Evolutionary conservation across 805 yeast genomes (phyloP), one percentile per base, ranked within the genome.

Genomic region (Clavispora santaluciae): DNA sequence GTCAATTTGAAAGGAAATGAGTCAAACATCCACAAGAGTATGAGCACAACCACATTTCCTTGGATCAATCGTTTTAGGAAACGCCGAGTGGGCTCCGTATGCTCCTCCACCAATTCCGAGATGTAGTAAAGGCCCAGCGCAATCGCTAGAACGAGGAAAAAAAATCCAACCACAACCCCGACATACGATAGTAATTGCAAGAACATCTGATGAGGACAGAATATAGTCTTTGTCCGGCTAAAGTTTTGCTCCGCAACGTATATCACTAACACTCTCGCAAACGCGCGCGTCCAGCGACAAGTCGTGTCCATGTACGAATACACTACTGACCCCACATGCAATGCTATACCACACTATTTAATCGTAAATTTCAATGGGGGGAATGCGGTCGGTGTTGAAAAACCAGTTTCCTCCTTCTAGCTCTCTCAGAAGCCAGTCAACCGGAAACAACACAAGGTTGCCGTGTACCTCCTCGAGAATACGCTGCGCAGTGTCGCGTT

Each of bases 391-490:
- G 37, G 95, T 82, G 53, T 83, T 87, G 68, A 87, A 90, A 60
- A 89, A 90, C 98, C 98, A 91, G 57, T 95, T 93, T 9, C 87
- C 91, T 6, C 86, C 78, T 42, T 90, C 96, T 22, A 89, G 77
- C 62, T 93, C 99, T 43, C 81, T 76, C 52, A 76, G 69, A 33
- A 93, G 72, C 99, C 99, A 93, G 45, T 88, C 88, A 0, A 86
- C 73, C 0, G 99, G 98, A 69, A 90, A 91, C n/a, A 83, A 59
- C 6, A 93, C 97, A 50, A 93, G 64, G 56, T 93, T 85, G 2
- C 99, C 99, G 39, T 81, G 85, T 15, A 91, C 69, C 42, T 86
- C 81, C 36, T 71, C 68, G 46, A 93, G 66, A 25, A 89, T 67
- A 43, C 81, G 70, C 49, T 82, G 89, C 0, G 96, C 95, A 0